A percentile compares a stretch with the other conserved stretches of the same genome.
These are phyloP conservation scores for Suillus bovinus DNA, from an alignment of 768 basidiomycete genomes.

Conservation along the genomic window DNA sequence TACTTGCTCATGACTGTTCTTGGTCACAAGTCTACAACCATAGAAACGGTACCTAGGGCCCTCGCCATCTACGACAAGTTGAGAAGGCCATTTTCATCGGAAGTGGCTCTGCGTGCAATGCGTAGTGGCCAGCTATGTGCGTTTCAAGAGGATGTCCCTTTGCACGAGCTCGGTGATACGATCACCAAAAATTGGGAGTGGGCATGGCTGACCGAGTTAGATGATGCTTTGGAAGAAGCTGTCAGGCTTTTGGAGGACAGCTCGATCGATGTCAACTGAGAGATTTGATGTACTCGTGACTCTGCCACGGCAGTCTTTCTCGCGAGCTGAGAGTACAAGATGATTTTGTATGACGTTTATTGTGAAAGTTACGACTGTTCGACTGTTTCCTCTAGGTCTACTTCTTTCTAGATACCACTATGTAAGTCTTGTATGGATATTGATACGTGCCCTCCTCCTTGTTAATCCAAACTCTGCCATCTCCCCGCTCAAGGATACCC, in stretches of 20 bases:
- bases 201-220: constrained; percentile 34
- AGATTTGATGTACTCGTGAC: not conserved
- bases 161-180: constrained; percentile 40
- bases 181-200: constrained; percentile 61
- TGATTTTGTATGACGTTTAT: too few species aligned
- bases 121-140: constrained; percentile 16
- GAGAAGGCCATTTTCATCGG: constrained; percentile 45
- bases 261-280: not conserved
- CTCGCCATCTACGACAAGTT: constrained; percentile 50
- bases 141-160: constrained; percentile 27
- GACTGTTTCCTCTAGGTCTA: constrained; percentile 14
- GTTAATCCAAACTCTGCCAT: constrained; percentile 76
- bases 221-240: constrained; percentile 22
- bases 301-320: not conserved
- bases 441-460: constrained; percentile 70
- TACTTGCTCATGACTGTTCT: constrained; percentile 41
- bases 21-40: constrained; percentile 37
- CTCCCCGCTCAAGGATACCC: constrained; percentile 56
- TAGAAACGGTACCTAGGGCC: constrained; percentile 40
- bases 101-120: constrained; percentile 32
- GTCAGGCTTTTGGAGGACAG: constrained; percentile 15
- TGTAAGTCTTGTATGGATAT: constrained; percentile 74
- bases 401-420: constrained; percentile 54
- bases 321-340: not conserved
- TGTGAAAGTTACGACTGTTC: not conserved